Evolutionary conservation across 371 early-diverging fungal species (phyloP), one percentile per base, ranked within the genome.

Genomic region (Ordospora pajunii): DNA sequence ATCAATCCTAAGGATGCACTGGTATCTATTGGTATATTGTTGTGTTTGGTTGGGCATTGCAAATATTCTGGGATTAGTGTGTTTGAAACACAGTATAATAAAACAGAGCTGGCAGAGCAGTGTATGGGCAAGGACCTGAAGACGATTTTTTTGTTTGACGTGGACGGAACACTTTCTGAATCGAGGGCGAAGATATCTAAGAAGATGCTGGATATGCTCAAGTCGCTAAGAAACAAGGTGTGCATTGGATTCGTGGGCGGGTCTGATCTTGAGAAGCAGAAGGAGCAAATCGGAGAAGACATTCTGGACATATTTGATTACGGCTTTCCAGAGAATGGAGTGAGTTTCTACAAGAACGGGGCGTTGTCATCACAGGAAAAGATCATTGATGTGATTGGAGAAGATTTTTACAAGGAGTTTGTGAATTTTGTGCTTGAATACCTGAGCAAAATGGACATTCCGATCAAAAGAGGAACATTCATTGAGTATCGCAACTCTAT

Each of bases 191-290:
- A 65, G 48, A 85, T 87, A 82, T 88, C 91, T 27, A 85, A 87
- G 9, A 89, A 90, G 80, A 93, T 97, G 89, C 84, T 86, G 71
- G 83, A 90, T 50, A 88, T 90, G 54, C 89, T 99, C 23, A 85
- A 83, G 12, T 87, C 87, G 43, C 87, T 97, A 54, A 89, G 91
- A 80, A 90, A 92, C 84, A 89, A 91, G 86, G 91, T 89, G 43
- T 91, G 90, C 43, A 88, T 96, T 76, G 99, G 95, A 7, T 99
- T 97, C 84, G 97, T 99, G 45, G 99, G 99, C 58, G 99, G 99
- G 25, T 92, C 92, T 45, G 95, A 99, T 82, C 85, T 97, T 67
- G 84, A 73, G 79, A 99, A 99, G 88, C 97, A 97, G 86, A 83
- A 89, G 75, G 99, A 99, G 86, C 99, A 99, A 85, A 87, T 99